A percentile compares a stretch with the other conserved stretches of the same genome.
phyloP scores from a whole-genome alignment of 306 rosid genomes.

The Ziziphus jujuba region DNA sequence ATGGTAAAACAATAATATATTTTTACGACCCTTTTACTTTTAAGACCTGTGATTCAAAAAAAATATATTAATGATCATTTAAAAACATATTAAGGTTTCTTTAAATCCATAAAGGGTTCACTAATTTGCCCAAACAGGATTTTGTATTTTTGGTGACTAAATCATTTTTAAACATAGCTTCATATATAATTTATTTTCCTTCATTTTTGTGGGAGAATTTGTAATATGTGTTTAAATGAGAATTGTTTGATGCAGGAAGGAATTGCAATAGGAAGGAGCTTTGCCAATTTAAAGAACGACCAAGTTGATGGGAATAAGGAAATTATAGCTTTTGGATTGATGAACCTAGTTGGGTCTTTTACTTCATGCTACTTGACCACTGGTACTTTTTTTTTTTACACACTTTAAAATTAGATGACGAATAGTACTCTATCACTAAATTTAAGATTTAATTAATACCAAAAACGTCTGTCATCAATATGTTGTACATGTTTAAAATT shows the following conservation, averaged over 20 bases:
- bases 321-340: slow-evolving; percentile 83
- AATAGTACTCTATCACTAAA: too few relatives aligned
- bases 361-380: slow-evolving; percentile 93
- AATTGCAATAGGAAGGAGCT: slow-evolving; percentile 92
- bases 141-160: too few relatives aligned
- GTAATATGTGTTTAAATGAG: not conserved
- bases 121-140: not conserved
- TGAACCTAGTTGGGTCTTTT: slow-evolving; percentile 79
- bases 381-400: slow-evolving; percentile 48
- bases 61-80: too few relatives aligned
- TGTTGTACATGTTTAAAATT: too few relatives aligned
- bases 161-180: too few relatives aligned
- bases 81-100: too few relatives aligned
- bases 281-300: slow-evolving; percentile 58
- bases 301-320: slow-evolving; percentile 93
- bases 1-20: too few relatives aligned
- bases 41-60: too few relatives aligned
- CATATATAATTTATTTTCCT: not conserved
- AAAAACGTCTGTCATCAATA: too few relatives aligned
- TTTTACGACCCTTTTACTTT: too few relatives aligned
- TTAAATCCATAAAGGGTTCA: not conserved
- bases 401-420: too few relatives aligned
- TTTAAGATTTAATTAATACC: too few relatives aligned
- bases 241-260: slow-evolving; percentile 62
- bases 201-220: not conserved